Evolutionary conservation across 345 rosid species (phyloP), one percentile per base, ranked within the genome.

Genomic region (Citrus reticulata): DNA sequence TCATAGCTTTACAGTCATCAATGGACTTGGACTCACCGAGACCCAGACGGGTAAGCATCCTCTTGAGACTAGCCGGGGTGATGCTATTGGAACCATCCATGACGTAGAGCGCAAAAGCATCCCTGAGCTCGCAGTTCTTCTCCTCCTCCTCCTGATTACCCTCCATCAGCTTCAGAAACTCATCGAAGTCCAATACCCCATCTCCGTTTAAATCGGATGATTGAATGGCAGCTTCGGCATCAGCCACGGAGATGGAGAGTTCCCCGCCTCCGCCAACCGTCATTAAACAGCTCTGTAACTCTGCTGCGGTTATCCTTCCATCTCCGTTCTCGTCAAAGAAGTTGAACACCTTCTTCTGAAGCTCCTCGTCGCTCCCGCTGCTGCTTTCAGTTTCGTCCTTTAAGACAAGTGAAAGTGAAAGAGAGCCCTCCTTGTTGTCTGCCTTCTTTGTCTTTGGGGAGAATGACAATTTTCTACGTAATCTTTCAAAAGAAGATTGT

Each of bases 61-160:
- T 81, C 86, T 81, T 83, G 83, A 93, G 83, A 79, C 97, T 90
- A 30, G 75, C 68, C 0, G 95, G 88, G 2, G 93, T 89, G 22
- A 93, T 93, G 75, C 79, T 85, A 2, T 88, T 90, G 34, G 84
- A 83, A 9, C 90, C 95, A 40, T 91, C 87, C 61, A 32, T 59
- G 29, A 75, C 91, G 67, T 89, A 91, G 92, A 90, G 85, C 57
- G 63, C 85, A 81, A 93, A 93, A 2, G 93, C 94, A 72, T 87
- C 88, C 74, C 72, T 84, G 1, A 93, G 81, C 67, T 86, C 86
- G 6, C 51, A 78, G 75, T 77, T 82, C 83, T 77, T 82, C 83
- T 76, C 82, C 75, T 86, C 91, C 34, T 85, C 92, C 76, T 90
- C 91, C 71, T 86, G 85, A 1, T 82, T 74, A 3, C 84, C 82